Base-by-base conservation (phyloP, 2,329 filamentous ascomycete genomes). In the Seiridium unicorne region DNA sequence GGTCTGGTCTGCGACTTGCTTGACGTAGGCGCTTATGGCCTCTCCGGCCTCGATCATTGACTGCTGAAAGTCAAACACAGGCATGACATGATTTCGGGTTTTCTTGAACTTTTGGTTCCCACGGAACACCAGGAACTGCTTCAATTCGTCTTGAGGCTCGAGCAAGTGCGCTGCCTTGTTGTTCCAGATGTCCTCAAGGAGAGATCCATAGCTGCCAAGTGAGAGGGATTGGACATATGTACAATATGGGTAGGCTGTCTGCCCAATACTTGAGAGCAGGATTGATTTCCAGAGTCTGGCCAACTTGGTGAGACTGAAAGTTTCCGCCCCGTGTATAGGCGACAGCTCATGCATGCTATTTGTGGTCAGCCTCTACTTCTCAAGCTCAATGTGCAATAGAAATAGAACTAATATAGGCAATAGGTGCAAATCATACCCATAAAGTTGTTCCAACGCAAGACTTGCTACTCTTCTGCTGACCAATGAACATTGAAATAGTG, bases 271-370 rank as follows among this genome's bases (percentile, higher is more conserved):
- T 7, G 89, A 92, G 6, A 86, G 76, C 60, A 90, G 83, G 64
- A 92, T 84, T 2, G 87, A 87, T 55, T 84, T 82, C 89, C 89
- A 92, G 54, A 90, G 72, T 5, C 84, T 79, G 2, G 85, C 84
- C 82, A 85, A 88, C 72, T 83, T 83, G 58, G 79, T 61, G 61
- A 70, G 69, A 55, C 69, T 70, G 31, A 63, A 71, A 64, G 66
- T 76, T 71, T 80, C 78, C 51, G 78, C 75, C 44, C 72, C 75
- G 62, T 73, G 76, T 13, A 79, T 74, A 6, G 75, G 72, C 6
- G 77, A 78, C n/a, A 74, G 69, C 62, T 83, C 76, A 58, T 82
- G 76, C 55, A 81, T 77, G 63, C 81, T 83, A 53, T 5, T 18
- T 34, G 57, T 11, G 51, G 51, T 73, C 38, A 73, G 65, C 61